These are phyloP conservation scores for Termitomyces sp. DNA, from an alignment of 1,284 basidiomycete species.

Conservation along the genomic window DNA sequence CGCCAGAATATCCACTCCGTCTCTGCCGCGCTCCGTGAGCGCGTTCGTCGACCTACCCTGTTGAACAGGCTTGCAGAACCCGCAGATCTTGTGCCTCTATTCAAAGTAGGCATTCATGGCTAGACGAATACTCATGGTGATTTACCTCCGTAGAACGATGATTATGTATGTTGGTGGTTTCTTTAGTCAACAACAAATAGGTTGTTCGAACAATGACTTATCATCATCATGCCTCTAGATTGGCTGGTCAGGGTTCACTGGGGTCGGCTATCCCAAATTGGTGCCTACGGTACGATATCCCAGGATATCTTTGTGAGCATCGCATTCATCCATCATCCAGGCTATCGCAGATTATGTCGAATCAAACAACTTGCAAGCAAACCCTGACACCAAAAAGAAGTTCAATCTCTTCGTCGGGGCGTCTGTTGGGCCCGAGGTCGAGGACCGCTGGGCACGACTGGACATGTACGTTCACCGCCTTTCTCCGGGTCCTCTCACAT, in stretches of 20 bases:
- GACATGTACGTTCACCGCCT: constrained; percentile 32
- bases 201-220: constrained; percentile 9
- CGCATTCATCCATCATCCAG: constrained; percentile 15
- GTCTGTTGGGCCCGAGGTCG: constrained; percentile 42
- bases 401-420: constrained; percentile 51
- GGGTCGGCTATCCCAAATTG: constrained; percentile 46
- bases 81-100: constrained; percentile 36
- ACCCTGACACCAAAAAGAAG: constrained; percentile 39
- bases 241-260: constrained; percentile 47
- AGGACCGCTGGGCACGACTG: constrained; percentile 41
- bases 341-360: constrained; percentile 47
- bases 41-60: constrained; percentile 34
- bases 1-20: constrained; percentile 19
- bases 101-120: constrained; percentile 31
- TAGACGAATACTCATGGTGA: not conserved
- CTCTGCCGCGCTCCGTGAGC: constrained; percentile 34
- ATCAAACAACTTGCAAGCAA: constrained; percentile 36
- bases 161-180: constrained; percentile 28
- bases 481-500: not conserved
- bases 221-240: constrained; percentile 27
- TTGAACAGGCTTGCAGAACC: constrained; percentile 33
- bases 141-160: constrained; percentile 30
- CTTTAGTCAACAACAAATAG: not conserved
- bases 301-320: not conserved
- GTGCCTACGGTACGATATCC: constrained; percentile 33